phyloP scores from a whole-genome alignment of 495 filamentous ascomycete species.

The Xanthoparmelia taractica region DNA sequence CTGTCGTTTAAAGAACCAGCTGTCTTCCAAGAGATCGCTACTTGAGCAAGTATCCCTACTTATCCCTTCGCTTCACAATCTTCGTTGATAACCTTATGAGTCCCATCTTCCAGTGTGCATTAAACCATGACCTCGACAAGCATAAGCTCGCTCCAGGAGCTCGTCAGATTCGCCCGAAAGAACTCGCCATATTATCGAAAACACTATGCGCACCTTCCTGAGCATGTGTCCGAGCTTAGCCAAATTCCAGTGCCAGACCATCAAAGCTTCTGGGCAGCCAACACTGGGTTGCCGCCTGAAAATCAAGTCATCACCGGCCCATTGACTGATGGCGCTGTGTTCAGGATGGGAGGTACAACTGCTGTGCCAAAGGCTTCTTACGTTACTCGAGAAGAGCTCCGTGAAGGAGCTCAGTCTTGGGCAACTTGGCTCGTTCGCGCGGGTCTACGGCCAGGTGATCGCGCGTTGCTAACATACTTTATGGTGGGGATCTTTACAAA shows the following conservation, averaged over 20 bases:
- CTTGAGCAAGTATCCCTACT: accelerated
- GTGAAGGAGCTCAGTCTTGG: not conserved
- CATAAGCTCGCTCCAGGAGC: not conserved
- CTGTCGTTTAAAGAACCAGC: no score
- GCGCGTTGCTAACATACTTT: not conserved
- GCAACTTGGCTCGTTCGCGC: not conserved
- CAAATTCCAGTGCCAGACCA: not conserved
- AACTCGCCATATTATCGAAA: constrained; percentile 3
- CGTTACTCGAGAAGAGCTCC: not conserved
- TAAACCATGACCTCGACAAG: not conserved
- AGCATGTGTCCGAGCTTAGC: not conserved
- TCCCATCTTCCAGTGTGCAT: not conserved
- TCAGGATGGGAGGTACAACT: constrained; percentile 6
- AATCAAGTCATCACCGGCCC: constrained; percentile 1
- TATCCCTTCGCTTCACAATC: not conserved
- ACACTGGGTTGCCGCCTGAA: constrained; percentile 3
- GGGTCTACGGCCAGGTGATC: constrained; percentile 2
- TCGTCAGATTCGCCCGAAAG: not conserved
- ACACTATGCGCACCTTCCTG: not conserved
- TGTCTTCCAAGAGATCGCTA: no score
- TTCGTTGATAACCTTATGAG: not conserved
- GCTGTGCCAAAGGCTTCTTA: not conserved
- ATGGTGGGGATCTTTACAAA: not conserved
- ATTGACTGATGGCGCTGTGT: not conserved
- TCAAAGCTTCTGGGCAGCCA: not conserved